These are phyloP conservation scores for Penicillium paneum DNA, from an alignment of 2,329 filamentous ascomycete genomes.

Conservation along the genomic window DNA sequence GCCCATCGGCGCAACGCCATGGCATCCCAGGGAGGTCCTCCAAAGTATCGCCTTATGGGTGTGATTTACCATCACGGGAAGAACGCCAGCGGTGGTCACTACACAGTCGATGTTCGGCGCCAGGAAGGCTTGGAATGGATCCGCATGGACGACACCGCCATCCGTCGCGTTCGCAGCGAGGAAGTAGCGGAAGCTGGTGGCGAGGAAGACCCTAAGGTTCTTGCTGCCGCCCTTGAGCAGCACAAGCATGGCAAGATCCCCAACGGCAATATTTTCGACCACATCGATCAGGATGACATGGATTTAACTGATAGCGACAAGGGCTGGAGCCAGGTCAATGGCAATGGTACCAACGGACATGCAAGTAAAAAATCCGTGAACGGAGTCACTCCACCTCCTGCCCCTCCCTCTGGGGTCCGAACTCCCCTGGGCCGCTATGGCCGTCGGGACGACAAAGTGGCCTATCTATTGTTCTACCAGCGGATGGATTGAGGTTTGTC, in stretches of 20 bases:
- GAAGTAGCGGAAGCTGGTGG: constrained; percentile 84
- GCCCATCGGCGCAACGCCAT: constrained; percentile 67
- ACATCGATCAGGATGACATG: constrained; percentile 60
- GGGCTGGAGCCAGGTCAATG: constrained; percentile 83
- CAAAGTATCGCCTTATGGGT: constrained; percentile 79
- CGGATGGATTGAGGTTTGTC: constrained; percentile 50
- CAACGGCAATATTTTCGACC: constrained; percentile 71
- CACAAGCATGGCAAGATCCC: constrained; percentile 55
- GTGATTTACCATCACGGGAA: constrained; percentile 98
- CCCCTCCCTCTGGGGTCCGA: constrained; percentile 56
- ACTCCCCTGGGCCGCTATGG: constrained; percentile 56
- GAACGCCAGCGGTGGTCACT: constrained; percentile 92
- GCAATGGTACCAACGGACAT: constrained; percentile 44
- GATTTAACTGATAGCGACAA: constrained; percentile 63
- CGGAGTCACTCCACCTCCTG: constrained; percentile 53
- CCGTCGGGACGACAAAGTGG: constrained; percentile 90
- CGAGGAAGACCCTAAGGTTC: constrained; percentile 71
- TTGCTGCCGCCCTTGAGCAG: constrained; percentile 63
- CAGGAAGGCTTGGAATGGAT: constrained; percentile 97
- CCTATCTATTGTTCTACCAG: constrained; percentile 95
- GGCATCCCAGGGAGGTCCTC: constrained; percentile 64
- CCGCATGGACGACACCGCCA: constrained; percentile 87
- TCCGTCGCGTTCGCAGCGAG: constrained; percentile 77
- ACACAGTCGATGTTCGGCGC: constrained; percentile 92
- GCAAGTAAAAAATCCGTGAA: constrained; percentile 74